Evolutionary conservation across 2,329 filamentous ascomycete genomes (phyloP).

Genomic region (Dactylellina haptotyla): DNA sequence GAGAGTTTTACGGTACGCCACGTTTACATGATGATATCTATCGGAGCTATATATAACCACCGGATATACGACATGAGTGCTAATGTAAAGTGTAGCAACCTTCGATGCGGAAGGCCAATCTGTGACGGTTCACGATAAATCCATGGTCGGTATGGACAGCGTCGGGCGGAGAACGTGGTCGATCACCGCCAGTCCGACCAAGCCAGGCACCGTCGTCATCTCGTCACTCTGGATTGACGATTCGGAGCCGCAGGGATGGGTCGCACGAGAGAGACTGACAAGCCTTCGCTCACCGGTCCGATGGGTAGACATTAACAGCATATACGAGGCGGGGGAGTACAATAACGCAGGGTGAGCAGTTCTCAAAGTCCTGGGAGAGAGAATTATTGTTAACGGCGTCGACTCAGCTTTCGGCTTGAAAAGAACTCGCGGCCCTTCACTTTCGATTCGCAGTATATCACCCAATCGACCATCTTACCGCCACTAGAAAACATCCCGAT

Average conservation of each 20-base stretch:
- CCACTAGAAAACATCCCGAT: slow-evolving; percentile 29
- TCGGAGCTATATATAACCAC: background rate
- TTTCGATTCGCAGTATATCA: slow-evolving; percentile 25
- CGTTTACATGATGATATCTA: background rate
- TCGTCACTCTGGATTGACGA: slow-evolving; percentile 19
- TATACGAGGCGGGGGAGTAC: slow-evolving; percentile 7
- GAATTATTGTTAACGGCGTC: background rate
- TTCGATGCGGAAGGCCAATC: slow-evolving; percentile 33
- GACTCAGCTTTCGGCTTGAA: slow-evolving; percentile 23
- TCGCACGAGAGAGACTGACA: slow-evolving; percentile 13
- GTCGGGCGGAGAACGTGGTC: slow-evolving; percentile 19
- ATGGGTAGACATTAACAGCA: slow-evolving; percentile 36
- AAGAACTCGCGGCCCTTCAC: slow-evolving; percentile 20
- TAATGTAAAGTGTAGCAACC: slow-evolving; percentile 6
- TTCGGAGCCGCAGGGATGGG: slow-evolving; percentile 24
- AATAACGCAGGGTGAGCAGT: slow-evolving; percentile 29
- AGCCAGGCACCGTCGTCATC: slow-evolving; percentile 14
- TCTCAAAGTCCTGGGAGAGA: too few species aligned
- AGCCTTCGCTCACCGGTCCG: slow-evolving; percentile 12
- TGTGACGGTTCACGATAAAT: slow-evolving; percentile 22
- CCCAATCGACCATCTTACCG: slow-evolving; percentile 28
- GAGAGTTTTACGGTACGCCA: slow-evolving; percentile 33
- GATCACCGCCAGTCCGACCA: background rate
- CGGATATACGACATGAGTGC: too few species aligned
- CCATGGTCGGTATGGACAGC: slow-evolving; percentile 30